Conservation (phyloP, 164 flowering plant species). For the Stephania yunnanensis region DNA sequence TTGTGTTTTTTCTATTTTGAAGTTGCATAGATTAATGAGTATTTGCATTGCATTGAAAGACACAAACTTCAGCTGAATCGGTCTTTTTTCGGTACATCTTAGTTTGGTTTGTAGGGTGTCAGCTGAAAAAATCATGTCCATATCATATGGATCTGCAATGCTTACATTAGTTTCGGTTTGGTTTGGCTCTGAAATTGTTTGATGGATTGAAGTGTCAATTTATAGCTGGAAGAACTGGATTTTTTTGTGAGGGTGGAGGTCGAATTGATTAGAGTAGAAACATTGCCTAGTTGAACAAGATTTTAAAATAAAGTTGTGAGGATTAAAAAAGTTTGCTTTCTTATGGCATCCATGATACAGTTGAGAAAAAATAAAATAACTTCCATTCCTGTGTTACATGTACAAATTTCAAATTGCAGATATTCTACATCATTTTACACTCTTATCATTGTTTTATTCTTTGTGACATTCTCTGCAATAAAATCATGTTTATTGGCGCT, state of each 20-base stretch:
- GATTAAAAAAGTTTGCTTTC: not conserved
- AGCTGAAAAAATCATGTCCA: not conserved
- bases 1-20: not conserved
- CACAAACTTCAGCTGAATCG: not conserved
- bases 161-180: not conserved
- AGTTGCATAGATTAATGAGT: not conserved
- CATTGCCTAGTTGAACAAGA: not conserved
- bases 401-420: slow-evolving; percentile 8
- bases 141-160: not conserved
- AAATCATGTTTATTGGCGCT: not conserved
- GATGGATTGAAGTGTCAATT: not conserved
- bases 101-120: not conserved
- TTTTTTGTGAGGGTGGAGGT: not conserved
- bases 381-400: not conserved
- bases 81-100: not conserved
- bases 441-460: not conserved
- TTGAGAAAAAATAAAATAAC: not conserved
- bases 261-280: not conserved
- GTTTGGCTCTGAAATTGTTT: not conserved
- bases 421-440: not conserved
- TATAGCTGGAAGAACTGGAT: not conserved
- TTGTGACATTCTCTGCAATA: not conserved
- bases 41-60: not conserved
- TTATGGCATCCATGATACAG: not conserved
- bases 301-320: not conserved